A percentile compares a stretch with the other conserved stretches of the same genome.
Conservation (phyloP, 768 basidiomycete genomes). For the Dacryopinax primogenitus region DNA sequence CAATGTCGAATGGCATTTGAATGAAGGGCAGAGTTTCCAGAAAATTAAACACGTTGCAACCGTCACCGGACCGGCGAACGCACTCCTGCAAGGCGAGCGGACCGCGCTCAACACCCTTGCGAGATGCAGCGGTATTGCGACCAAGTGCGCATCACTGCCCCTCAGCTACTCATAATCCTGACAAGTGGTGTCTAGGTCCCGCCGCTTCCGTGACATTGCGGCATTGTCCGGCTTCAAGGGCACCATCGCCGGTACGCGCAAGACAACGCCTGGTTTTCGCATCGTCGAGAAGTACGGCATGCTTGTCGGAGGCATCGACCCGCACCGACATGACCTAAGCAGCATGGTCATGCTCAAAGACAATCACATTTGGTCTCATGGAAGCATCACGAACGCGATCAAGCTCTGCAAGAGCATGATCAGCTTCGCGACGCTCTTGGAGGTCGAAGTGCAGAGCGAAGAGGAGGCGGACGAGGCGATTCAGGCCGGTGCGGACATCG, state of each 20-base stretch:
- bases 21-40: conserved; percentile 70
- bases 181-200: conserved; percentile 45
- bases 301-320: conserved; percentile 92
- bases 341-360: conserved; percentile 99
- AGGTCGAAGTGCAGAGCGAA: conserved; percentile 83
- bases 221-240: conserved; percentile 67
- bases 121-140: conserved; percentile 92
- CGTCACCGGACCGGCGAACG: conserved; percentile 76
- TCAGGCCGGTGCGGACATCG: conserved; percentile 81
- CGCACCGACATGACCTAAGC: conserved; percentile 91
- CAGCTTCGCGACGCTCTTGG: conserved; percentile 81
- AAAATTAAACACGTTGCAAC: conserved; percentile 81
- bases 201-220: conserved; percentile 66
- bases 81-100: conserved; percentile 81
- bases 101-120: conserved; percentile 88
- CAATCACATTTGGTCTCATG: conserved; percentile 95
- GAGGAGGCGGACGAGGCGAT: conserved; percentile 96
- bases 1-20: conserved; percentile 90
- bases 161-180: not conserved
- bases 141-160: conserved; percentile 47
- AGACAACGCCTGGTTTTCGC: conserved; percentile 94
- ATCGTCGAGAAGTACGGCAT: conserved; percentile 98
- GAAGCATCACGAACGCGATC: conserved; percentile 84
- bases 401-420: conserved; percentile 74
- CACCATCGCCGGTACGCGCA: conserved; percentile 85